Conservation (phyloP, 2,329 filamentous ascomycete species). For the Berkeleyomyces basicola region DNA sequence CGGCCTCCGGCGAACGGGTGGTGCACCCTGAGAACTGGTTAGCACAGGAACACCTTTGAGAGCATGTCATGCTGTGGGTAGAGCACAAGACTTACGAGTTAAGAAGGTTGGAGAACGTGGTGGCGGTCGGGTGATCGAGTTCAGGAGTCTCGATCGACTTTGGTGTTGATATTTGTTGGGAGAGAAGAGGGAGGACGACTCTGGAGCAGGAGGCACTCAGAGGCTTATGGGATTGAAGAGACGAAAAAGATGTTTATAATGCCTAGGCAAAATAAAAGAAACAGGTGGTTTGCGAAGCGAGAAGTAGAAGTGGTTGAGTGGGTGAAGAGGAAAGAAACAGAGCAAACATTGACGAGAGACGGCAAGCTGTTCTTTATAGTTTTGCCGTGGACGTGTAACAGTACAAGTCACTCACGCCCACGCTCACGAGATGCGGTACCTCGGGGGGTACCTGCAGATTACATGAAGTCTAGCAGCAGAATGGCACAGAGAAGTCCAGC, state of each 20-base stretch:
- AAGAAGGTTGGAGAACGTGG: slow-evolving; percentile 94
- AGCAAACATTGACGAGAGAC: background rate
- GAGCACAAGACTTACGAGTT: slow-evolving; percentile 56
- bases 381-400: background rate
- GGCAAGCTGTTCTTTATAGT: background rate
- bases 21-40: slow-evolving; percentile 47
- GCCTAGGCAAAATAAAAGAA: background rate
- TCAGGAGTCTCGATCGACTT: slow-evolving; percentile 12
- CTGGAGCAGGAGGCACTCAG: slow-evolving; percentile 8
- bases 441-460: background rate
- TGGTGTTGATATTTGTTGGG: background rate
- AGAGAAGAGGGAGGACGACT: background rate
- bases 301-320: slow-evolving; percentile 2
- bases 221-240: background rate
- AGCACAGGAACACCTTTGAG: background rate
- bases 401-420: no score
- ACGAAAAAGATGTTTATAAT: background rate
- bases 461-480: no score
- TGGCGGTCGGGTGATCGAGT: slow-evolving; percentile 17
- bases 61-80: background rate
- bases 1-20: slow-evolving; percentile 94
- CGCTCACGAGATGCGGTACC: no score
- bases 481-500: no score
- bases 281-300: background rate
- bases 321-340: slow-evolving; percentile 4